phyloP scores from a whole-genome alignment of 371 early-diverging fungal species.

The Haplosporangium sp. region DNA sequence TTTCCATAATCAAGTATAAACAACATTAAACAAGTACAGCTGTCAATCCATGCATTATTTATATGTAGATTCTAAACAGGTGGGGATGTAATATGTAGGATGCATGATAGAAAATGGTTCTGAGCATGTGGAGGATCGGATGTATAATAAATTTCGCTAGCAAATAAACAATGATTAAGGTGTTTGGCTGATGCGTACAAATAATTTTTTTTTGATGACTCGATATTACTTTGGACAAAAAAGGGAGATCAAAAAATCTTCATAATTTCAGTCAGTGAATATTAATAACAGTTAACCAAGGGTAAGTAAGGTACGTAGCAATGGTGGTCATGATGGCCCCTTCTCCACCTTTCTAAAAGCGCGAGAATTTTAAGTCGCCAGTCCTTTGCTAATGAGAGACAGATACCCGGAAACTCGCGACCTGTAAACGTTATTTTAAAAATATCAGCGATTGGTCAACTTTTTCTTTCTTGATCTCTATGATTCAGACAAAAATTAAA shows the following conservation, averaged over 20 bases:
- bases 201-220: constrained; percentile 3
- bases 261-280: background rate
- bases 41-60: too few relatives aligned
- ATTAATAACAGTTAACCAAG: too few relatives aligned
- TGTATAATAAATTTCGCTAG: too few relatives aligned
- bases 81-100: background rate
- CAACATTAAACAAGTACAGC: background rate
- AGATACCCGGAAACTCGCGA: constrained; percentile 2
- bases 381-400: too few relatives aligned
- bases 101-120: background rate
- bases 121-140: too few relatives aligned
- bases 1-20: background rate
- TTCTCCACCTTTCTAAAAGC: too few relatives aligned
- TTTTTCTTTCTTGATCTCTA: constrained; percentile 1
- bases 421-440: background rate
- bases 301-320: background rate
- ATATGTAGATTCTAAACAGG: too few relatives aligned
- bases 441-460: constrained; percentile 20
- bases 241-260: background rate
- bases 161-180: background rate
- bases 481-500: constrained; percentile 3
- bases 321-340: background rate
- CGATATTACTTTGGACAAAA: constrained; percentile 14
- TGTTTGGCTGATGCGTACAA: background rate
- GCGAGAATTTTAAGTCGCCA: too few relatives aligned